Evolutionary conservation across 2,329 filamentous ascomycete genomes (phyloP).

Genomic region (Chaetomium globosum): DNA sequence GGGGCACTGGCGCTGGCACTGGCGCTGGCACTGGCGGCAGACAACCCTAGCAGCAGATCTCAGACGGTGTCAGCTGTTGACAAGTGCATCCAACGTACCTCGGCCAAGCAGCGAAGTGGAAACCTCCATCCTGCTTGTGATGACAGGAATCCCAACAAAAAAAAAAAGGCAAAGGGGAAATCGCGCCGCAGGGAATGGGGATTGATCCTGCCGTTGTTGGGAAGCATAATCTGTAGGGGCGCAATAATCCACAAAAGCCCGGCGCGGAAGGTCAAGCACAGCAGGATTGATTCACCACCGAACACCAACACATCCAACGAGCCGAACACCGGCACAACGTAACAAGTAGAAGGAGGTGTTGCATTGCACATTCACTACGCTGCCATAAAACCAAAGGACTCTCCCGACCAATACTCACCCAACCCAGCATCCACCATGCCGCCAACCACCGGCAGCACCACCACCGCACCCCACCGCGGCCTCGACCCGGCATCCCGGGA

Average conservation of each 20-base stretch:
- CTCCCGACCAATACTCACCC: neutral
- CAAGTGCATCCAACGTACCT: constrained; percentile 9
- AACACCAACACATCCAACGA: neutral
- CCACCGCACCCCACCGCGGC: neutral
- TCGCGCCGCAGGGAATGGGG: neutral
- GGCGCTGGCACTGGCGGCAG: neutral
- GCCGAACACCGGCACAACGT: neutral
- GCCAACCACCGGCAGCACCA: constrained; percentile 5
- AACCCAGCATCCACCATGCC: constrained; percentile 1
- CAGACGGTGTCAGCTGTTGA: neutral
- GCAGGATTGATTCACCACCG: neutral
- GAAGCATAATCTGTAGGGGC: neutral
- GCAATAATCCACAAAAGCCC: neutral
- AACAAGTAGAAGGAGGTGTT: neutral
- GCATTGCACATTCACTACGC: neutral
- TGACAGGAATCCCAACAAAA: constrained; percentile 23
- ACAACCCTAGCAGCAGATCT: neutral
- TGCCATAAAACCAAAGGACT: neutral
- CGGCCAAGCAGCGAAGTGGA: constrained; percentile 19
- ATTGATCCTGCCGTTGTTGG: constrained; percentile 1
- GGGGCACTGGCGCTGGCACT: neutral
- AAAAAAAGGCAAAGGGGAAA: constrained; percentile 10
- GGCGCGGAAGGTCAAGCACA: neutral
- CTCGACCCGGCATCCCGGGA: neutral
- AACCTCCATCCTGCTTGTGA: constrained; percentile 15